Percentiles rank a stretch among this genome's conserved stretches.
Conservation (phyloP, 441 rosid genomes). For the Lepidium campestre region DNA sequence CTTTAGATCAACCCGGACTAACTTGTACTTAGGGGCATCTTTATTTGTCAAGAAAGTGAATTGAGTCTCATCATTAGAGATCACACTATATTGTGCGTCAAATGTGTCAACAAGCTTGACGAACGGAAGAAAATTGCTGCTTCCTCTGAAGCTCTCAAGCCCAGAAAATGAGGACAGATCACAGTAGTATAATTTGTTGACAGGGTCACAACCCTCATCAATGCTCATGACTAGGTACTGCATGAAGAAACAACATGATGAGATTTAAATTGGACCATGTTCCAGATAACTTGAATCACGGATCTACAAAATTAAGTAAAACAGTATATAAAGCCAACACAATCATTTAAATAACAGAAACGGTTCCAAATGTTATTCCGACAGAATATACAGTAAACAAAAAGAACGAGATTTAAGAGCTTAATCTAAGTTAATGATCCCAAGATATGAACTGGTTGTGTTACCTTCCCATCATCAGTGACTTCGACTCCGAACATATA, state of each 20-base stretch:
- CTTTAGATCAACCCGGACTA: slow-evolving; percentile 76
- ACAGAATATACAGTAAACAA: not conserved
- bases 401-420: not conserved
- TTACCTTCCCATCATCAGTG: slow-evolving; percentile 85
- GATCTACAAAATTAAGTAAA: not conserved
- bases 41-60: slow-evolving; percentile 86
- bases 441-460: not conserved
- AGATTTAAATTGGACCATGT: not conserved
- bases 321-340: not conserved
- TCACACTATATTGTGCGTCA: slow-evolving; percentile 53
- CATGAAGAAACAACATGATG: slow-evolving; percentile 21
- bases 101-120: slow-evolving; percentile 64
- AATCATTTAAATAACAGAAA: not conserved
- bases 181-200: slow-evolving; percentile 83
- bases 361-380: not conserved
- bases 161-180: slow-evolving; percentile 60
- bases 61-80: slow-evolving; percentile 74
- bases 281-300: not conserved
- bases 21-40: slow-evolving; percentile 80
- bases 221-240: slow-evolving; percentile 72
- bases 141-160: slow-evolving; percentile 61
- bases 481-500: slow-evolving; percentile 46
- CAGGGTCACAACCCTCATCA: slow-evolving; percentile 70
- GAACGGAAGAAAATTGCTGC: slow-evolving; percentile 59
- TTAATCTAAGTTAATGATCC: not conserved